Evolutionary conservation across 768 basidiomycete species (phyloP), one percentile per base, ranked within the genome.

Genomic region (Kwoniella sp.): DNA sequence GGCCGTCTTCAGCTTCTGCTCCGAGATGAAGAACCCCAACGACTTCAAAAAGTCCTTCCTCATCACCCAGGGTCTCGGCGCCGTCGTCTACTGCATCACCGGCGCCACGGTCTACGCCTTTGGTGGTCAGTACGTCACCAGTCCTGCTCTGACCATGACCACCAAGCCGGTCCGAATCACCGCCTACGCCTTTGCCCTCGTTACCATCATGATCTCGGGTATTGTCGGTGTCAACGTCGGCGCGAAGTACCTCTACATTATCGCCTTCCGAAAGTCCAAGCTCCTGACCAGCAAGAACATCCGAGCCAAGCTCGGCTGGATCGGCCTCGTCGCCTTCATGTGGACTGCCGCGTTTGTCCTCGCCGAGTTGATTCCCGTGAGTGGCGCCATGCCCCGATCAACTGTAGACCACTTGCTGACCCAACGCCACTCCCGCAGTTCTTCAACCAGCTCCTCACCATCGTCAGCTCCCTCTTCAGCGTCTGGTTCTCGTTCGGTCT

Each of bases 401-500:
- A 23, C 10, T 27, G 26, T n/a, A 40, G 26, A 14, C 3, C 11
- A 27, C 12, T 19, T 22, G 20, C 9, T 26, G 10, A 10, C 12
- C 17, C 7, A 12, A 17, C 53, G 54, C 31, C 31, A 32, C 19
- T 15, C 19, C 19, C 34, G 7, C 34, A 38, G 22, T 65, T 65
- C 55, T 65, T 65, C 63, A 65, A 65, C 46, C 57, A 61, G 34
- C 57, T 65, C 19, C 44, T 65, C 23, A 61, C 63, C 26, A 65
- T 65, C 45, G 53, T 65, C 44, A 61, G 59, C 3, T 61, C 63
- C 19, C 37, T 65, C 14, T 61, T 62, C 60, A 62, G 54, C 14
- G 58, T 58, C 14, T 65, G 63, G 63, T 62, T 61, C 46, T 46
- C 57, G 17, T 65, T 46, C 37, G 63, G 63, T 26, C 36, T 53